Evolutionary conservation across 257 asterid genomes (phyloP).

Genomic region (Solanum tarijense): DNA sequence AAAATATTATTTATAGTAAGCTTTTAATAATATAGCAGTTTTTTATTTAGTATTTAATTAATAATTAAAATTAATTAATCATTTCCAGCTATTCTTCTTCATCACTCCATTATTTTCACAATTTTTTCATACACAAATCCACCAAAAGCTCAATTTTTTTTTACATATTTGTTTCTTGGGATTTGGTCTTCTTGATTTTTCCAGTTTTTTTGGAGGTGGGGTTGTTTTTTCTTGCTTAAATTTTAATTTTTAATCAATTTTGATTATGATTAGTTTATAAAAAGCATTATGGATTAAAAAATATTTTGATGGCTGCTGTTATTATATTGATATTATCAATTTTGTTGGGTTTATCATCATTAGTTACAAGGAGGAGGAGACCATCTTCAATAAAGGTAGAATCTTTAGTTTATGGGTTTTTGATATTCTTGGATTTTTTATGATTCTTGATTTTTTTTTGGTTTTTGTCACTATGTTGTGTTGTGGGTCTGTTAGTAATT

Average conservation of each 20-base stretch:
- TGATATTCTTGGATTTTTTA: not conserved
- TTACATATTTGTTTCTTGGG: not conserved
- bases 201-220: constrained; percentile 4
- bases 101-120: not conserved
- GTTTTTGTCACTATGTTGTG: not conserved
- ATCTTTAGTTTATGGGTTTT: not conserved
- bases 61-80: not conserved
- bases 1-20: not conserved
- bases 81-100: not conserved
- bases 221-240: not conserved
- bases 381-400: constrained; percentile 2
- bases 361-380: not conserved
- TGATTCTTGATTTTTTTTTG: not conserved
- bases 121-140: not conserved
- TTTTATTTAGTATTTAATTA: not conserved
- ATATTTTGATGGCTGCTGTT: not conserved
- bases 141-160: not conserved
- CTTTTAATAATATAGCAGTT: not conserved
- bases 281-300: not conserved
- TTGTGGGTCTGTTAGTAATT: not conserved
- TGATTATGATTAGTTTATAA: not conserved
- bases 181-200: not conserved
- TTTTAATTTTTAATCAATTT: not conserved
- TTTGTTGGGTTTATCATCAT: not conserved
- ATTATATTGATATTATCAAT: not conserved